phyloP scores from a whole-genome alignment of 768 basidiomycete genomes.

The Rhodotorula kratochvilovae region DNA sequence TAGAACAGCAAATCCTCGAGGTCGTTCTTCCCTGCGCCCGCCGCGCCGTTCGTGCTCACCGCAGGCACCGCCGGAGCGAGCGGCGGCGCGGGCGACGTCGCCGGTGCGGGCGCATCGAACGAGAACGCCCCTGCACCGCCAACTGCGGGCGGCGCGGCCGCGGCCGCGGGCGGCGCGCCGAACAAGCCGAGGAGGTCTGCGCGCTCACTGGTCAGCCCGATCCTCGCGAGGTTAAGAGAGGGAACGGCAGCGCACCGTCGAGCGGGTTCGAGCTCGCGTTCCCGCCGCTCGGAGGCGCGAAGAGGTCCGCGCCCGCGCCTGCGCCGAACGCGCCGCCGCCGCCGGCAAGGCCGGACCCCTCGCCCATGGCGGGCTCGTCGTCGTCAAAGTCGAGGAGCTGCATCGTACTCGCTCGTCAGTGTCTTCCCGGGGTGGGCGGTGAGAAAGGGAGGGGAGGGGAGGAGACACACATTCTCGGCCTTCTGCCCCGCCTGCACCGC shows the following conservation, averaged over 20 bases:
- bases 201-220: not conserved
- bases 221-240: too few relatives aligned
- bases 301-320: slow-evolving; percentile 34
- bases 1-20: slow-evolving; percentile 40
- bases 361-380: slow-evolving; percentile 52
- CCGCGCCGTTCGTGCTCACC: not conserved
- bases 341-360: slow-evolving; percentile 46
- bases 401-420: too few relatives aligned
- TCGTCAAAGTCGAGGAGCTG: slow-evolving; percentile 84
- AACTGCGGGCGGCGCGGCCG: not conserved
- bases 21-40: slow-evolving; percentile 20
- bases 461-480: slow-evolving; percentile 63
- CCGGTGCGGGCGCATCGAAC: slow-evolving; percentile 6
- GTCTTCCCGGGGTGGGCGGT: too few relatives aligned
- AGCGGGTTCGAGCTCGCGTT: slow-evolving; percentile 35
- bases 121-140: not conserved
- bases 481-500: slow-evolving; percentile 87
- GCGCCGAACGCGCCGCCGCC: too few relatives aligned
- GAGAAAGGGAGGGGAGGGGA: not conserved
- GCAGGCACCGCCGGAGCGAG: not conserved
- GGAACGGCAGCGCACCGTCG: slow-evolving; percentile 6
- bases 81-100: not conserved
- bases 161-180: slow-evolving; percentile 2
- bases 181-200: slow-evolving; percentile 33
- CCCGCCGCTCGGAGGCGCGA: slow-evolving; percentile 21